Base-by-base conservation (phyloP, 805 yeast genomes). In the Lipomyces chichibuensis region DNA sequence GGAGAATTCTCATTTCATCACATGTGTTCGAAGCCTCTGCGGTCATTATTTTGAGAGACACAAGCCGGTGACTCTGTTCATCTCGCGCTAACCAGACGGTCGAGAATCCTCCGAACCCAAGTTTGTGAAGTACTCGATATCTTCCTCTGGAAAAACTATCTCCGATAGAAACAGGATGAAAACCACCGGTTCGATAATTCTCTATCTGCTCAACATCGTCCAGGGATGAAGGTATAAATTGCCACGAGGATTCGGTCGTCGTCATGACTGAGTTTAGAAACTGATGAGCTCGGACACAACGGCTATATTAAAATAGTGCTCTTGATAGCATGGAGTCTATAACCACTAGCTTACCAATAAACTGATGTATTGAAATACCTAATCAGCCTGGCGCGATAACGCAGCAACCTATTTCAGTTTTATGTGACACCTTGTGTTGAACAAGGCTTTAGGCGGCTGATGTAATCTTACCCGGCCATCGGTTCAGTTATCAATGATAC, bases 151-250 rank as follows among this genome's bases (percentile, higher is more conserved):
- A 3, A 52, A 52, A 23, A 14, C 29, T 52, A 52, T 52, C 55
- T 23, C 55, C 55, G 29, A 52, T 52, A 6, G 29, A 52, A 52
- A 52, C 29, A 52, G 55, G 55, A 52, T 52, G 55, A 52, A 51
- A 52, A 3, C 55, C 55, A 52, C 55, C 55, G 6, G 0, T 51
- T 20, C 29, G 27, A 23, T 51, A 52, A 52, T 52, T 52, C 55
- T 52, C 55, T 23, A 52, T 52, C 7, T 52, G 29, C 55, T 20
- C 55, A 52, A 52, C 2, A 51, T 51, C 3, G 29, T 51, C 54
- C 29, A 51, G 54, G 17, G 29, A 14, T 2, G 54, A 51, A 23
- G 54, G 54, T 13, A 8, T 17, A 51, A 51, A 51, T 51, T 20
- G 52, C 52, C 52, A 46, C 52, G 52, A 46, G 3, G 52, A 46